Evolutionary conservation across 2,329 filamentous ascomycete genomes (phyloP), one percentile per base, ranked within the genome.

Genomic region (Neofusicoccum cordaticola): DNA sequence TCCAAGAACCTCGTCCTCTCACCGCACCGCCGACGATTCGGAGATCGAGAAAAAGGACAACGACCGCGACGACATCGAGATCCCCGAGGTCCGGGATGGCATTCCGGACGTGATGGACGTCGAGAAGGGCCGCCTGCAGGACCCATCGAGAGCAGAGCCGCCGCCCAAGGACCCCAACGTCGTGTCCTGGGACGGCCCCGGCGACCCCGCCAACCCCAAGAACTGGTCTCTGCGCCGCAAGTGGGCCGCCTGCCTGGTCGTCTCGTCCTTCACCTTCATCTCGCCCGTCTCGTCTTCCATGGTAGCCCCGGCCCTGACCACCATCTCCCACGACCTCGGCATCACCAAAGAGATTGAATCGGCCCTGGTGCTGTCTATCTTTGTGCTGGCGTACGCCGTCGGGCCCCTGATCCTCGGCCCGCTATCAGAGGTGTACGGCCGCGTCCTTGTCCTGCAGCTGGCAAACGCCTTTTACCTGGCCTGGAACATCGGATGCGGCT

Each of bases 151-250:
- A 45, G 70, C 70, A 4, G 66, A 63, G 2, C 72, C 72, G n/a
- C 48, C 71, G 22, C 31, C 15, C 9, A 72, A 68, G 62, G 74
- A 78, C 62, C 71, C 73, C 0, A 74, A 77, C 57, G 66, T 77
- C 27, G 75, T 76, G 56, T 76, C 76, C 0, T 83, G 79, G 79
- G 79, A 81, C 65, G 77, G 79, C 1, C 78, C 79, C 3, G 73
- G 80, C 53, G 81, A 83, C 64, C 79, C 78, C 13, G 70, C 67
- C 39, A 82, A 82, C 64, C 81, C 81, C 2, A 79, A 81, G 65
- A 83, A 83, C 66, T 82, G 81, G 81, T 70, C 73, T 2, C 73
- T 73, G 56, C 73, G 73, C 57, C 72, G 74, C 56, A 81, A 81
- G 68, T 82, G 80, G 81, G 68, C 76, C 17, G 78, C 78, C 0